A percentile compares a stretch with the other conserved stretches of the same genome.
Evolutionary conservation across 176 grass and related monocot species (phyloP).

Genomic region (Hyparrhenia diplandra): DNA sequence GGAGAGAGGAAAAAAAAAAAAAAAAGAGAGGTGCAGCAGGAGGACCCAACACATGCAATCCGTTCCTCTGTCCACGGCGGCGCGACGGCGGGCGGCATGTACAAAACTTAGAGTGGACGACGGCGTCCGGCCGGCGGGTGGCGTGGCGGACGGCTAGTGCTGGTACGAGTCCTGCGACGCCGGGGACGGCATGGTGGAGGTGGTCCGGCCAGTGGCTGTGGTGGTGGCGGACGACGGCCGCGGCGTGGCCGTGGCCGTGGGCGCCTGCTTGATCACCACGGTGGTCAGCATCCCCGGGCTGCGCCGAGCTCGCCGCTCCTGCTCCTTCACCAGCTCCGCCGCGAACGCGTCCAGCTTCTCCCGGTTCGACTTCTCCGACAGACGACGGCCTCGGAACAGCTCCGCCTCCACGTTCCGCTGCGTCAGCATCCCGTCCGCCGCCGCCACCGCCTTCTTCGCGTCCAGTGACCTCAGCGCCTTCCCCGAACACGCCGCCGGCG

Average conservation of each 20-base stretch:
- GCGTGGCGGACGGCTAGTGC: too few relatives aligned
- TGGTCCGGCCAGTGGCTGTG: too few relatives aligned
- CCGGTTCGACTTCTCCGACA: conserved; percentile 50
- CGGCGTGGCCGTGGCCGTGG: conserved; percentile 22
- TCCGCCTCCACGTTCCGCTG: conserved; percentile 64
- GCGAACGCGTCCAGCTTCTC: conserved; percentile 75
- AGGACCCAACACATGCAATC: too few relatives aligned
- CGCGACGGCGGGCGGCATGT: too few relatives aligned
- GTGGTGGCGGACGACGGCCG: conserved; percentile 30
- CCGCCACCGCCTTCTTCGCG: conserved; percentile 18
- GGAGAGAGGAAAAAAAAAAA: too few relatives aligned
- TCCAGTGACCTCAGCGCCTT: conserved; percentile 14
- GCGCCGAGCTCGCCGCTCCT: conserved; percentile 23
- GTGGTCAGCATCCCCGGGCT: conserved; percentile 14
- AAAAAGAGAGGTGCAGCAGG: too few relatives aligned
- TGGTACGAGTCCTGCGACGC: too few relatives aligned
- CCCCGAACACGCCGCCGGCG: neutral
- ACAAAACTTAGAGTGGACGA: too few relatives aligned
- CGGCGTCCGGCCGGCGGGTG: too few relatives aligned
- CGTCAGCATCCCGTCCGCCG: conserved; percentile 52
- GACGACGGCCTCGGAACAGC: conserved; percentile 42
- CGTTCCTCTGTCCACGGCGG: too few relatives aligned
- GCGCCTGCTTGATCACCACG: conserved; percentile 48
- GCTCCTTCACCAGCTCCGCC: conserved; percentile 55
- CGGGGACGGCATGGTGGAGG: too few relatives aligned